Conservation (phyloP, 495 filamentous ascomycete genomes). For the Lophiostoma macrostomum region DNA sequence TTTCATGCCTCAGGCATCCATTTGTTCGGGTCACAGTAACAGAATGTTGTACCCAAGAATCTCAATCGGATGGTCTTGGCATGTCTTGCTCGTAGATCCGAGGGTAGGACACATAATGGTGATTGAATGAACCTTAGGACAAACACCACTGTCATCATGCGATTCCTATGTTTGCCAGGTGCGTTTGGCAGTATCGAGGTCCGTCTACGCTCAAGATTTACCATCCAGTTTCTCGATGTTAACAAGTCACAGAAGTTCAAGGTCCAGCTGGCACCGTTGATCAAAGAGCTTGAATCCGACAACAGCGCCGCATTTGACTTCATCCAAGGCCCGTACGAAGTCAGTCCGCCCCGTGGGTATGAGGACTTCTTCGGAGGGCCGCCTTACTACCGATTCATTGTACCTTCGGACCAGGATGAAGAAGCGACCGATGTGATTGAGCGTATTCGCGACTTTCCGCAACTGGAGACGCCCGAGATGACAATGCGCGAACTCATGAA, state of each 20-base stretch:
- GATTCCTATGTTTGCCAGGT: conserved; percentile 11
- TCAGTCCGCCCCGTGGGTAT: conserved; percentile 48
- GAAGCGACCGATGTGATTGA: conserved; percentile 47
- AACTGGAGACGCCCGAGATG: conserved; percentile 50
- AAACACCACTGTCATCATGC: not conserved
- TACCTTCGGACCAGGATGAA: conserved; percentile 46
- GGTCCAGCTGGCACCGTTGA: conserved; percentile 51
- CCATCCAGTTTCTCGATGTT: conserved; percentile 18
- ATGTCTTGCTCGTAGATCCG: not conserved
- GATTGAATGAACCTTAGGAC: too few relatives aligned
- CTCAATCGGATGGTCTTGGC: not conserved
- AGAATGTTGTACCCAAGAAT: too few relatives aligned
- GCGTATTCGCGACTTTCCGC: conserved; percentile 51
- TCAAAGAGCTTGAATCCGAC: conserved; percentile 49
- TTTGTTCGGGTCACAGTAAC: too few relatives aligned
- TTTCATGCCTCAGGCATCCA: too few relatives aligned
- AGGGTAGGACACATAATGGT: too few relatives aligned
- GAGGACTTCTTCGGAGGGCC: conserved; percentile 53
- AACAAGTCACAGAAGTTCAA: conserved; percentile 48
- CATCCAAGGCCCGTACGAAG: conserved; percentile 49
- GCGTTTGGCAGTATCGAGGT: conserved; percentile 54
- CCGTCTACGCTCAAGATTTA: conserved; percentile 31
- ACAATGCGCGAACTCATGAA: conserved; percentile 53
- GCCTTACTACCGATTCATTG: conserved; percentile 52
- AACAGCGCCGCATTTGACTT: conserved; percentile 47